Percentiles rank a stretch among this genome's conserved stretches.
phyloP scores from a whole-genome alignment of 495 filamentous ascomycete genomes.

The Symbiotaphrina buchneri region DNA sequence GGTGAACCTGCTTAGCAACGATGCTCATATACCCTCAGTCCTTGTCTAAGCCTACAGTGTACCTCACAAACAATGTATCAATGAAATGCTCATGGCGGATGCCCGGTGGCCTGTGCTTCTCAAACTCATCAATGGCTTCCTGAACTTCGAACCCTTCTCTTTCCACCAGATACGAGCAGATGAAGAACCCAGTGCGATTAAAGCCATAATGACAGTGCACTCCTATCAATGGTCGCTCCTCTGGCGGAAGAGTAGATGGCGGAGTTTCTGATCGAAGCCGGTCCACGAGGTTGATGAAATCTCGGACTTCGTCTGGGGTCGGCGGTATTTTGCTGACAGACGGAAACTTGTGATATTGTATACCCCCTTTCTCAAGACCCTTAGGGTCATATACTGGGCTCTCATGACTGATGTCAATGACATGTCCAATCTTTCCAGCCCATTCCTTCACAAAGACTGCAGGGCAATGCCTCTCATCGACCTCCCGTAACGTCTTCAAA shows the following conservation, averaged over 20 bases:
- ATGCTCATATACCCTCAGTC: too few species aligned
- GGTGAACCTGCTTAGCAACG: too few species aligned
- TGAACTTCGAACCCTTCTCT: slow-evolving; percentile 45
- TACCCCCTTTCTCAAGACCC: slow-evolving; percentile 47
- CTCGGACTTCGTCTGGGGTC: slow-evolving; percentile 44
- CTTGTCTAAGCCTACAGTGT: slow-evolving; percentile 32
- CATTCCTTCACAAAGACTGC: slow-evolving; percentile 47
- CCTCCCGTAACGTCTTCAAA: slow-evolving; percentile 73
- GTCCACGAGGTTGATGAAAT: slow-evolving; percentile 64
- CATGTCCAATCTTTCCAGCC: slow-evolving; percentile 38
- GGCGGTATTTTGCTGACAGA: slow-evolving; percentile 87
- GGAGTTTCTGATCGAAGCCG: slow-evolving; percentile 26
- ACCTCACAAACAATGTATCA: slow-evolving; percentile 67
- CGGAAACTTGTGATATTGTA: slow-evolving; percentile 70
- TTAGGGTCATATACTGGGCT: slow-evolving; percentile 64
- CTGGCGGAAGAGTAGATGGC: slow-evolving; percentile 14
- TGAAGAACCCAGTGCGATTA: slow-evolving; percentile 77
- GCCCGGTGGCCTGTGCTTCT: slow-evolving; percentile 46
- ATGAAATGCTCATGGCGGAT: slow-evolving; percentile 82
- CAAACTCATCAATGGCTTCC: slow-evolving; percentile 66
- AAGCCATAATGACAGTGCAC: slow-evolving; percentile 95
- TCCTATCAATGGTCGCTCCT: slow-evolving; percentile 30
- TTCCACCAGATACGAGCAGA: slow-evolving; percentile 83
- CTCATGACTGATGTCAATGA: slow-evolving; percentile 78
- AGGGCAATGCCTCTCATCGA: slow-evolving; percentile 67